phyloP scores from a whole-genome alignment of 495 filamentous ascomycete genomes.

The Staphylotrichum longicolle region DNA sequence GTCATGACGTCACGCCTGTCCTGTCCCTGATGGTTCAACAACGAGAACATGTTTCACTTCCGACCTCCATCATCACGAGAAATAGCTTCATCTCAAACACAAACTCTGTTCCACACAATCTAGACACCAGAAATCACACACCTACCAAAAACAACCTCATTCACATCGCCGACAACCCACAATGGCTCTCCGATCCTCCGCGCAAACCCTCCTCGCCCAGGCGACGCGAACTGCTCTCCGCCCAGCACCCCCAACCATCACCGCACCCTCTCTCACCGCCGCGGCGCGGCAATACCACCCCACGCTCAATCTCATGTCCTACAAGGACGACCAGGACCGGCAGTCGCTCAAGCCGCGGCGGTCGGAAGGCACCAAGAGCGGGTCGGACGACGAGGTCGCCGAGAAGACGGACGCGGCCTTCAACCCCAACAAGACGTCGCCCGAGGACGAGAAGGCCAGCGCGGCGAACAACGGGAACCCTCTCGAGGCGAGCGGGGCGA shows the following conservation, averaged over 20 bases:
- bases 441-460: conserved; percentile 33
- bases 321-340: conserved; percentile 45
- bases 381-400: conserved; percentile 39
- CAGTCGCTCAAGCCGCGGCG: conserved; percentile 40
- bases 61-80: neutral
- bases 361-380: conserved; percentile 40
- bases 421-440: conserved; percentile 41
- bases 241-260: neutral
- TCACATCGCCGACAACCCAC: neutral
- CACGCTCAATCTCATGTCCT: conserved; percentile 22
- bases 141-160: too few species aligned
- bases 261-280: neutral
- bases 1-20: conserved; percentile 23
- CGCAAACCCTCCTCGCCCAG: neutral
- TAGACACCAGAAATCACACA: neutral
- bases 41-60: neutral
- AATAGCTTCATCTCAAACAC: neutral
- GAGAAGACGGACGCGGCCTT: conserved; percentile 42
- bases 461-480: conserved; percentile 37
- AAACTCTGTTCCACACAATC: neutral
- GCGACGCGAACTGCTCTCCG: neutral
- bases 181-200: conserved; percentile 14
- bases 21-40: neutral
- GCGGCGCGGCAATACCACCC: conserved; percentile 25
- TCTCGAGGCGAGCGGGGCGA: conserved; percentile 40